Evolutionary conservation across 768 basidiomycete genomes (phyloP).

Genomic region (Boletus subcaerulescens): DNA sequence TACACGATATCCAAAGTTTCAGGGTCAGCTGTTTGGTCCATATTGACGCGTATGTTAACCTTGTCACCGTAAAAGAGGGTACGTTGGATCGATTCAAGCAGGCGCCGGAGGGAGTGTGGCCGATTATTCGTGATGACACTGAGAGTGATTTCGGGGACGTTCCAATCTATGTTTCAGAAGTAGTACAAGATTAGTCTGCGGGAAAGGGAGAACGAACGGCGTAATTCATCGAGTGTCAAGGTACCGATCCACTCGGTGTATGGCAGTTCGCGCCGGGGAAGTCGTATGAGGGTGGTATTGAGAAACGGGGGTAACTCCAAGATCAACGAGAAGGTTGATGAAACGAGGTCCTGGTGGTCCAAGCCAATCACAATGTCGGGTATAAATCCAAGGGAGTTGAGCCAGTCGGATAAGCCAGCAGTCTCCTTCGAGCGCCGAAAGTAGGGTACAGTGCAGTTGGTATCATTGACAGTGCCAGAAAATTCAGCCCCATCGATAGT

Average conservation of each 20-base stretch:
- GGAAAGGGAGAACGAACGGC: conserved; percentile 16
- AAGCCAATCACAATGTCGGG: conserved; percentile 37
- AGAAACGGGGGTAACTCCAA: conserved; percentile 21
- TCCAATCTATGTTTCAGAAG: conserved; percentile 57
- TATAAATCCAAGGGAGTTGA: conserved; percentile 22
- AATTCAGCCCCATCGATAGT: not conserved
- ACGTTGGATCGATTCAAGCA: conserved; percentile 56
- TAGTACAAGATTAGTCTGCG: not conserved
- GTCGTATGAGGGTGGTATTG: conserved; percentile 37
- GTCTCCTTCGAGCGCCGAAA: conserved; percentile 11
- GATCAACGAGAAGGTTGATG: conserved; percentile 17
- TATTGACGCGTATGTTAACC: conserved; percentile 61
- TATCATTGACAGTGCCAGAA: conserved; percentile 5
- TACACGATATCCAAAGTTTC: conserved; percentile 55
- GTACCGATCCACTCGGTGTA: conserved; percentile 62
- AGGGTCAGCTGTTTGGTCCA: conserved; percentile 71
- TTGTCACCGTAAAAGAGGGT: conserved; percentile 68
- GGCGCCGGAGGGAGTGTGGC: conserved; percentile 63
- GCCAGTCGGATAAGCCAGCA: conserved; percentile 29
- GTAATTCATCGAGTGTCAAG: conserved; percentile 50
- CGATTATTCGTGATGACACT: conserved; percentile 77
- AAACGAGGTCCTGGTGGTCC: conserved; percentile 29
- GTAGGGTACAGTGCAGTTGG: conserved; percentile 18
- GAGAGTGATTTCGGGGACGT: conserved; percentile 63
- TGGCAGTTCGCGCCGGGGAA: conserved; percentile 48